Percentiles rank a stretch among this genome's conserved stretches.
These are phyloP conservation scores for Podospora anserina DNA, from an alignment of 495 filamentous ascomycete genomes.

Conservation along the genomic window DNA sequence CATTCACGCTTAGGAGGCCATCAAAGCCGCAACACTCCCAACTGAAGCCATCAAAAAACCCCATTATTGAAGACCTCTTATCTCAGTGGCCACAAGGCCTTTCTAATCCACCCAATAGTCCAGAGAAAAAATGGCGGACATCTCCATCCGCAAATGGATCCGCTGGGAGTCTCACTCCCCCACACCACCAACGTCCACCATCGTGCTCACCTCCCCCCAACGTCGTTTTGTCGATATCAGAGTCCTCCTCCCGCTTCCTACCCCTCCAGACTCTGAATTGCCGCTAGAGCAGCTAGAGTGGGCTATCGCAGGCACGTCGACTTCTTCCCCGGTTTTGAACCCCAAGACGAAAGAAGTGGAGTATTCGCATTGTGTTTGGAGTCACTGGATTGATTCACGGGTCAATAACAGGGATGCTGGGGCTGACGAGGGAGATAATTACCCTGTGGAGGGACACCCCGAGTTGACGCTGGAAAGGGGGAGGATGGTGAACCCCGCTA, in stretches of 20 bases:
- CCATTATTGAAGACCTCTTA: too few species aligned
- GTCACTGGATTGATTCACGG: constrained; percentile 53
- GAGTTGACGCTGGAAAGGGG: constrained; percentile 48
- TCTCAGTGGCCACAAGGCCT: too few species aligned
- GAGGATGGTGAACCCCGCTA: constrained; percentile 46
- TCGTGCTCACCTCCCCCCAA: constrained; percentile 49
- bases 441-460: constrained; percentile 34
- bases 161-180: constrained; percentile 38
- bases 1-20: too few species aligned
- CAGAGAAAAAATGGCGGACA: constrained; percentile 28
- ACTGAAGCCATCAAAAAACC: too few species aligned
- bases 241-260: constrained; percentile 19
- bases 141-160: constrained; percentile 42
- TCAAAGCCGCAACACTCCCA: too few species aligned
- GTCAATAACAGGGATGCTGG: constrained; percentile 31
- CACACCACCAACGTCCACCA: constrained; percentile 42
- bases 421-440: constrained; percentile 53
- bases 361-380: constrained; percentile 41
- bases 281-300: constrained; percentile 39
- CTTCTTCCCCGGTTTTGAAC: constrained; percentile 10
- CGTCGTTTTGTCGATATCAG: constrained; percentile 53
- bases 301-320: constrained; percentile 54
- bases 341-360: background rate
- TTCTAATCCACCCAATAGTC: too few species aligned
- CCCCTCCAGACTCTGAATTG: constrained; percentile 1